Percentiles rank a stretch among this genome's conserved stretches.
phyloP scores from a whole-genome alignment of 176 grass and related monocot species.

The Lolium perenne region DNA sequence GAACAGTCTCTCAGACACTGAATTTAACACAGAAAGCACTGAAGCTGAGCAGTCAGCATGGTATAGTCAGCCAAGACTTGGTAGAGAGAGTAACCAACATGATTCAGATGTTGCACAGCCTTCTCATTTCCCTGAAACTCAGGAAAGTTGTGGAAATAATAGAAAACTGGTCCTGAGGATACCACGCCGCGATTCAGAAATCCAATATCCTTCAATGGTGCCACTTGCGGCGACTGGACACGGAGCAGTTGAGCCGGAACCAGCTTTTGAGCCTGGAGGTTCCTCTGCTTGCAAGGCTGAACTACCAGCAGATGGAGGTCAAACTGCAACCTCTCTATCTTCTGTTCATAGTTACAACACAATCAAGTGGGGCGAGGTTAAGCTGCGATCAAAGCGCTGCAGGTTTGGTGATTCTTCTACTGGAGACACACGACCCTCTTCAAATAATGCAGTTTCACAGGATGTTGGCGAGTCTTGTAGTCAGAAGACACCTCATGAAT shows the following conservation, averaged over 20 bases:
- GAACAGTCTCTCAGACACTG: slow-evolving; percentile 62
- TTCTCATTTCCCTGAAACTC: slow-evolving; percentile 51
- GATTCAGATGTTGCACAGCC: slow-evolving; percentile 54
- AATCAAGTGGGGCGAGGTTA: slow-evolving; percentile 97
- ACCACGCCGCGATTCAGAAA: slow-evolving; percentile 54
- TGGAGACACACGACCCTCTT: slow-evolving; percentile 42
- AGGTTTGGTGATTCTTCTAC: slow-evolving; percentile 47
- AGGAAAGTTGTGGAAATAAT: slow-evolving; percentile 50
- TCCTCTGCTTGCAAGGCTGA: slow-evolving; percentile 55
- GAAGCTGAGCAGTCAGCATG: slow-evolving; percentile 64
- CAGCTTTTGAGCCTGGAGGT: slow-evolving; percentile 27
- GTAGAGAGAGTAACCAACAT: slow-evolving; percentile 62
- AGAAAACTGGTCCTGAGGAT: slow-evolving; percentile 83
- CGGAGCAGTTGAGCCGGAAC: too few species aligned
- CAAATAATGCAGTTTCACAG: slow-evolving; percentile 44
- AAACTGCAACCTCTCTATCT: slow-evolving; percentile 39
- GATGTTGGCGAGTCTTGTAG: slow-evolving; percentile 31
- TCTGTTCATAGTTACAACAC: slow-evolving; percentile 44
- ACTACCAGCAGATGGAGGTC: slow-evolving; percentile 42
- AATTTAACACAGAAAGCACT: slow-evolving; percentile 50
- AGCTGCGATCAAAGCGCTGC: slow-evolving; percentile 76
- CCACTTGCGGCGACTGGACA: not conserved
- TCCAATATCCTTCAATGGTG: slow-evolving; percentile 45
- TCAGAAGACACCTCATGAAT: slow-evolving; percentile 45
- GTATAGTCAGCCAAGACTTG: slow-evolving; percentile 44